Base-by-base conservation (phyloP, 306 rosid genomes). In the Quercus berberidifolia region DNA sequence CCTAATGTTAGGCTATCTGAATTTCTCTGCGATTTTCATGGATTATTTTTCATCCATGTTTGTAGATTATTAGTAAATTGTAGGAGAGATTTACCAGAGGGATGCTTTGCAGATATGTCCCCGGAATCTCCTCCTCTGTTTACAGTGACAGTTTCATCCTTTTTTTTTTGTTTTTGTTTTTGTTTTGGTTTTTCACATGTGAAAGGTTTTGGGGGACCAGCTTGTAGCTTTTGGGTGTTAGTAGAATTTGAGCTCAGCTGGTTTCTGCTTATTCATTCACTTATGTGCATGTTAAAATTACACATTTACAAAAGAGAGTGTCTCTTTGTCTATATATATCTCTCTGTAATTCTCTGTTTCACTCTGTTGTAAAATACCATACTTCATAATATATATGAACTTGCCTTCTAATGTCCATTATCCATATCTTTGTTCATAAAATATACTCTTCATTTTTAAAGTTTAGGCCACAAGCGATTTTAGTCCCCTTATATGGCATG, bases 221-320 rank as follows among this genome's bases (percentile, higher is more conserved):
- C 87, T 86, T 68, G 99, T 78, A 93, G 98, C 99, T 95, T 92
- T 89, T 74, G 85, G 85, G 74, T 84, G 77, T 83, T 86, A 86
- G 76, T 85, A 79, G 86, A 69, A 76, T 28, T 79, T 89, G 81
- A 93, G 99, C 98, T 95, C 99, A 93, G 96, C 92, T 91, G 93
- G 89, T 91, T 85, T 84, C 87, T 86, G 85, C 84, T 83, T 85
- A 70, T 83, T 82, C 92, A 82, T 81, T 85, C 93, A 83, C 88
- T 73, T 76, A 63, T 56, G 76, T 82, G 71, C 72, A 78, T 77
- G 80, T 51, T 46, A 55, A 1, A 52, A 30, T 5, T 6, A 28
- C 5, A 55, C 28, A 63, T 59, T 76, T 81, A 83, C 85, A 46
- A 21, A 72, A 79, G 74, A 81, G 70, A 30, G 74, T 83, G 82